phyloP scores from a whole-genome alignment of 2,329 filamentous ascomycete genomes.

The Xylaria sp. region DNA sequence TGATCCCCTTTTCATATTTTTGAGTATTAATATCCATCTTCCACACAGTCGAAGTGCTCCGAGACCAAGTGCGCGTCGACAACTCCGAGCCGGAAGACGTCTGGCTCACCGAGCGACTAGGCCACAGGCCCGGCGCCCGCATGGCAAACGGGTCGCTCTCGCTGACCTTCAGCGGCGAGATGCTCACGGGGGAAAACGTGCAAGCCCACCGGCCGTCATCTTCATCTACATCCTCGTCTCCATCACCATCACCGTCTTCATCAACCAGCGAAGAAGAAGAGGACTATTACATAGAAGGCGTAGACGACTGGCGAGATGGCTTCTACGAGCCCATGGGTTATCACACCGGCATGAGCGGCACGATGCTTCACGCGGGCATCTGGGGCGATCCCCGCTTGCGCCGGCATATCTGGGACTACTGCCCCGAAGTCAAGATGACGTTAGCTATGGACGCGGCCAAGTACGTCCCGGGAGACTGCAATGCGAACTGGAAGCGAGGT shows the following conservation, averaged over 20 bases:
- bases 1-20: too few species aligned
- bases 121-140: slow-evolving; percentile 59
- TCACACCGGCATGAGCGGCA: slow-evolving; percentile 64
- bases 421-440: slow-evolving; percentile 69
- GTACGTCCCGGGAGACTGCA: slow-evolving; percentile 62
- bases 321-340: slow-evolving; percentile 70
- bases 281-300: slow-evolving; percentile 53
- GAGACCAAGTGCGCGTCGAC: slow-evolving; percentile 57
- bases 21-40: slow-evolving; percentile 3
- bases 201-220: slow-evolving; percentile 35
- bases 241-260: not conserved
- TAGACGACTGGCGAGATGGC: slow-evolving; percentile 64
- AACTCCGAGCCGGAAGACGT: slow-evolving; percentile 65
- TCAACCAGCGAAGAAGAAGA: not conserved
- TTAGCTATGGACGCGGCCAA: slow-evolving; percentile 65
- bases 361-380: slow-evolving; percentile 57
- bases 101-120: slow-evolving; percentile 65
- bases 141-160: slow-evolving; percentile 64
- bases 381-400: slow-evolving; percentile 62
- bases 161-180: slow-evolving; percentile 63
- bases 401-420: slow-evolving; percentile 66
- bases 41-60: slow-evolving; percentile 57
- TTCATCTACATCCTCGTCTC: not conserved
- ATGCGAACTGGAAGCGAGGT: slow-evolving; percentile 59
- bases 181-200: slow-evolving; percentile 53